phyloP scores from a whole-genome alignment of 2,329 filamentous ascomycete species.

The Helicocarpus griseus region DNA sequence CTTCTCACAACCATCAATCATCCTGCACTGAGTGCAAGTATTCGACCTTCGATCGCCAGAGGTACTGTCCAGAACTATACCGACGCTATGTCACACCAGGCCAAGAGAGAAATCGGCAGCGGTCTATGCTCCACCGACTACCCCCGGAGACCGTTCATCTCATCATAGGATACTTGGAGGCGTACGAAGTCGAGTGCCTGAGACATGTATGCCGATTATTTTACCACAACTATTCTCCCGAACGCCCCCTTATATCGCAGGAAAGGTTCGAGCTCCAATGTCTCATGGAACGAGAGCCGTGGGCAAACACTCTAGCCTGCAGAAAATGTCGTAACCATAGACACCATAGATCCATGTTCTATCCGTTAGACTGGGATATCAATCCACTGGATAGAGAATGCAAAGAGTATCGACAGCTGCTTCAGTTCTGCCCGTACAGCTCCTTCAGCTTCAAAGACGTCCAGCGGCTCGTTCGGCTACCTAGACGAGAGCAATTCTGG shows the following conservation, averaged over 20 bases:
- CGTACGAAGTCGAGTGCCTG: not conserved
- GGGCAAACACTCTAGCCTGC: not conserved
- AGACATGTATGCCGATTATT: not conserved
- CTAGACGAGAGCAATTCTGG: not conserved
- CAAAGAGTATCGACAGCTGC: not conserved
- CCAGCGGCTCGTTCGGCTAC: not conserved
- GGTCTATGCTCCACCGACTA: too few relatives aligned
- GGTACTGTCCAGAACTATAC: too few relatives aligned
- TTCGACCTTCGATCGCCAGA: too few relatives aligned
- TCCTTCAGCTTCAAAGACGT: not conserved
- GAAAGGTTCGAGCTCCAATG: not conserved
- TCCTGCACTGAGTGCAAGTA: too few relatives aligned
- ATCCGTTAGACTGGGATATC: not conserved
- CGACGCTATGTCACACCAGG: too few relatives aligned
- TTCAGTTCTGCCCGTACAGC: not conserved
- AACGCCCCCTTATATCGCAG: not conserved
- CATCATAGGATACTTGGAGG: not conserved
- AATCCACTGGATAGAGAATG: not conserved
- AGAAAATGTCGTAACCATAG: not conserved
- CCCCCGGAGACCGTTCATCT: too few relatives aligned
- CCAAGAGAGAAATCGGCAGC: too few relatives aligned
- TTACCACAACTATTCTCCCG: not conserved
- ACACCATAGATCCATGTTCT: not conserved
- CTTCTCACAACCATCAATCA: too few relatives aligned
- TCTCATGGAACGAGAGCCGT: not conserved